These are phyloP conservation scores for Arabidopsis hybrid DNA, from an alignment of 441 rosid species.

Conservation along the genomic window DNA sequence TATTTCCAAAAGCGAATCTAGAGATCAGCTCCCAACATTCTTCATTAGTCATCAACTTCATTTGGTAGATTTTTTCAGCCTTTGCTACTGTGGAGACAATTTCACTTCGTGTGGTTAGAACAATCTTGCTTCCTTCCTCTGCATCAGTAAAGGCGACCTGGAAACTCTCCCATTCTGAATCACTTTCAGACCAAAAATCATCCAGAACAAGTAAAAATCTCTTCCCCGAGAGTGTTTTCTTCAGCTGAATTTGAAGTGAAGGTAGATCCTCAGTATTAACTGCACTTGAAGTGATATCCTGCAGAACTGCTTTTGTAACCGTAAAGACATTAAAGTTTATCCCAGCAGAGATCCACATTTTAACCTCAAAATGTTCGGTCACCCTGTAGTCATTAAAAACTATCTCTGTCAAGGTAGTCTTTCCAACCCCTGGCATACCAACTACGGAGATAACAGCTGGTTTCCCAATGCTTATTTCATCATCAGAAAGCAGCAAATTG, in stretches of 20 bases:
- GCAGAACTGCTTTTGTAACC: conserved; percentile 40
- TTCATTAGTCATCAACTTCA: conserved; percentile 41
- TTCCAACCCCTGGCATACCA: conserved; percentile 48
- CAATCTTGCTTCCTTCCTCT: conserved; percentile 44
- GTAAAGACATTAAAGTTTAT: conserved; percentile 36
- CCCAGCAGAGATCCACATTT: conserved; percentile 42
- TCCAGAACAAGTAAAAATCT: conserved; percentile 43
- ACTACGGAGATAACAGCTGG: conserved; percentile 39
- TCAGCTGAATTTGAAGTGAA: conserved; percentile 45
- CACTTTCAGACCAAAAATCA: conserved; percentile 45
- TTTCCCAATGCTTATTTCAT: background rate
- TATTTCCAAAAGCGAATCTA: conserved; percentile 38
- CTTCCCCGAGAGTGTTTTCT: conserved; percentile 38
- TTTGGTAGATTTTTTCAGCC: conserved; percentile 32
- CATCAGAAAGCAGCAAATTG: conserved; percentile 32
- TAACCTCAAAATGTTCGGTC: conserved; percentile 29
- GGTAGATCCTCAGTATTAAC: conserved; percentile 40
- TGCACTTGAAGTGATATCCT: conserved; percentile 38
- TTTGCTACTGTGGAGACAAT: conserved; percentile 30
- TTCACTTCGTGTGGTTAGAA: conserved; percentile 43
- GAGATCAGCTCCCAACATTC: conserved; percentile 48
- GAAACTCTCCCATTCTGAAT: conserved; percentile 42
- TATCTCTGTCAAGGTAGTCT: conserved; percentile 41
- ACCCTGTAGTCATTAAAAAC: conserved; percentile 36
- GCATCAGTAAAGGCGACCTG: conserved; percentile 42